Evolutionary conservation across 2,329 filamentous ascomycete genomes (phyloP), one percentile per base, ranked within the genome.

Genomic region (Fusarium concolor): DNA sequence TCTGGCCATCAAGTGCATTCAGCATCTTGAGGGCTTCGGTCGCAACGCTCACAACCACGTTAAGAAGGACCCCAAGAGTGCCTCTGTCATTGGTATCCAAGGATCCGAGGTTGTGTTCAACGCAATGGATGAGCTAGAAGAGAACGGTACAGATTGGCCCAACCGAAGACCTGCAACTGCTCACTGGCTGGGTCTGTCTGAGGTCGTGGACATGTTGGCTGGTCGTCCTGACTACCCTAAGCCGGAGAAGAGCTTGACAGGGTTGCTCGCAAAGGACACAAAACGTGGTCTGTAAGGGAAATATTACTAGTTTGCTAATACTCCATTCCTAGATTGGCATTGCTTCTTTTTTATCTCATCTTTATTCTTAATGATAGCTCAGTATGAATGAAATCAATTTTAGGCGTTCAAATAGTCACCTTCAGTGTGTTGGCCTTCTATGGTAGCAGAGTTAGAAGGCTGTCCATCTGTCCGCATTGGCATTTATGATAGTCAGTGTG

Each of bases 1-100:
- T 50, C 90, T 99, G 75, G 93, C 94, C 11, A 96, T 98, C 80
- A 95, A 94, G 82, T 97, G 93, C 77, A 92, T 98, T 76, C 90
- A 97, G 82, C 94, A 97, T 76, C 84, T 99, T 6, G 96, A 99
- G 81, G 79, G 81, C 22, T 97, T 90, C 74, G 89, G 89, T 9
- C 89, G 88, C 50, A 88, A 88, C 72, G 84, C 86, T 35, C 86
- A 87, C 62, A 84, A 86, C 38, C 88, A 90, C 64, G 92, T 97
- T 66, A 88, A 89, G 65, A 85, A 87, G 28, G 92, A 97, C 75
- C 87, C 90, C 6, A 82, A 90, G 78, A 94, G 90, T 53, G 86
- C 90, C 4, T 85, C 89, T 0, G 93, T 99, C 38, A 98, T 99
- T 75, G 96, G 96, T 26, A 95, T 99, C 77, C 90, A 93, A 80